A percentile compares a stretch with the other conserved stretches of the same genome.
phyloP scores from a whole-genome alignment of 2,329 filamentous ascomycete species.

The Aureobasidium pullulans region DNA sequence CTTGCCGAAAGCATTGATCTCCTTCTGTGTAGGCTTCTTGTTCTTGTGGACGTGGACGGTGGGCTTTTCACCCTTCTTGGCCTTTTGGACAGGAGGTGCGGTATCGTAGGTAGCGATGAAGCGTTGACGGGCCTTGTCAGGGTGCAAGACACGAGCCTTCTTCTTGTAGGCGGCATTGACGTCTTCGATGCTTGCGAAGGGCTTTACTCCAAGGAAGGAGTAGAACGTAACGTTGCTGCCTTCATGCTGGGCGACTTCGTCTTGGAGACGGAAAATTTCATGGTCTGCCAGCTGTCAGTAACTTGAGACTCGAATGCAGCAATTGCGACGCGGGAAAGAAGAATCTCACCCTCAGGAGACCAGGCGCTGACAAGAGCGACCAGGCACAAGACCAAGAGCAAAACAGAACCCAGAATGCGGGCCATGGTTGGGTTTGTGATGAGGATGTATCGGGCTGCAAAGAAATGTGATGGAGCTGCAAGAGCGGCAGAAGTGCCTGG shows the following conservation, averaged over 20 bases:
- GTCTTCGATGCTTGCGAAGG: slow-evolving; percentile 71
- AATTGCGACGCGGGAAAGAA: not conserved
- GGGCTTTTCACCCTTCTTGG: slow-evolving; percentile 42
- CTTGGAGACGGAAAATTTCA: slow-evolving; percentile 92
- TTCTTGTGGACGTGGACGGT: slow-evolving; percentile 58
- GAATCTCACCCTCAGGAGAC: slow-evolving; percentile 69
- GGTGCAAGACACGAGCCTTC: slow-evolving; percentile 74
- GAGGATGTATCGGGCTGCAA: slow-evolving; percentile 10
- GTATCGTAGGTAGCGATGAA: slow-evolving; percentile 64
- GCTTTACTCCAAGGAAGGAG: slow-evolving; percentile 73
- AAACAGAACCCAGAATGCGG: slow-evolving; percentile 53
- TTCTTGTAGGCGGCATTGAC: slow-evolving; percentile 93
- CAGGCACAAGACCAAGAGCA: slow-evolving; percentile 63
- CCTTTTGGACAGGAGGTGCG: slow-evolving; percentile 38
- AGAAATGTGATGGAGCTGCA: slow-evolving; percentile 17
- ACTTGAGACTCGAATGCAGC: slow-evolving; percentile 12
- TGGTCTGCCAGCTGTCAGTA: slow-evolving; percentile 56
- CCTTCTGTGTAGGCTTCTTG: slow-evolving; percentile 64
- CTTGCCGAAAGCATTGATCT: slow-evolving; percentile 74
- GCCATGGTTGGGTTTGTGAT: slow-evolving; percentile 53
- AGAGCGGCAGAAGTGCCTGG: slow-evolving; percentile 12
- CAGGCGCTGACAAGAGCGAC: slow-evolving; percentile 65
- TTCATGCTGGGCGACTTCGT: slow-evolving; percentile 72
- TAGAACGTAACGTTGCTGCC: slow-evolving; percentile 83
- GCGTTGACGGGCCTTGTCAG: slow-evolving; percentile 88